phyloP scores from a whole-genome alignment of 2,329 filamentous ascomycete species.

The Aspergillus sp. region DNA sequence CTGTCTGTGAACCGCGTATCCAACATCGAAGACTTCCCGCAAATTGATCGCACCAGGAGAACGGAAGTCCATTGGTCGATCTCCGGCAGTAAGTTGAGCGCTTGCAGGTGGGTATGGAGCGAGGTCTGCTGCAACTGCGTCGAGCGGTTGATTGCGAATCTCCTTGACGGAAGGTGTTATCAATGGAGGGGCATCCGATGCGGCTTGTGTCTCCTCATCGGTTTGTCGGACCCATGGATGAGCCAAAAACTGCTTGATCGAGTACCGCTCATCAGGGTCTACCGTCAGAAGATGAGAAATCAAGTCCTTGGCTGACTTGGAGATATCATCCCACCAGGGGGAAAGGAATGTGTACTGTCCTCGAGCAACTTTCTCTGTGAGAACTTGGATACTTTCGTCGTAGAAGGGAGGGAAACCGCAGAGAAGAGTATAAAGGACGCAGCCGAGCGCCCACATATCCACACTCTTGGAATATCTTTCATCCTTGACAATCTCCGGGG shows the following conservation, averaged over 20 bases:
- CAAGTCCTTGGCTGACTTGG: slow-evolving; percentile 89
- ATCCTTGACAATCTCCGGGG: slow-evolving; percentile 98
- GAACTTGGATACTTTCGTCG: slow-evolving; percentile 94
- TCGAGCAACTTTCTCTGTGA: slow-evolving; percentile 96
- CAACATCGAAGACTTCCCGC: slow-evolving; percentile 95
- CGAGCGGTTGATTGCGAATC: slow-evolving; percentile 52
- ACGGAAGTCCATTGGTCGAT: slow-evolving; percentile 85
- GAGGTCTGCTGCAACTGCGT: slow-evolving; percentile 50
- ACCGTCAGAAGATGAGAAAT: slow-evolving; percentile 93
- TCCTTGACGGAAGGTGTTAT: slow-evolving; percentile 68
- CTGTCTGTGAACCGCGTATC: slow-evolving; percentile 95
- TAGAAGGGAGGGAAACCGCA: slow-evolving; percentile 99
- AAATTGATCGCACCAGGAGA: slow-evolving; percentile 94
- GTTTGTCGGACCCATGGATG: slow-evolving; percentile 89
- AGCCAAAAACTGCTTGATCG: slow-evolving; percentile 88
- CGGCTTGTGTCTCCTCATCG: slow-evolving; percentile 69
- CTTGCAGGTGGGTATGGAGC: slow-evolving; percentile 52
- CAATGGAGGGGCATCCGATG: slow-evolving; percentile 71
- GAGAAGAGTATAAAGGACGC: slow-evolving; percentile 93
- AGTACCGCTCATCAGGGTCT: slow-evolving; percentile 92
- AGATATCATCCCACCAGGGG: slow-evolving; percentile 99
- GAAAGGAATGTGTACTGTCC: slow-evolving; percentile 98
- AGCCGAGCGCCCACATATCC: slow-evolving; percentile 98
- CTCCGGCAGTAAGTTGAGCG: slow-evolving; percentile 58
- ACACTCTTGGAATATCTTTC: slow-evolving; percentile 98